Conservation (phyloP, 306 rosid genomes). For the Dryas octopetala region DNA sequence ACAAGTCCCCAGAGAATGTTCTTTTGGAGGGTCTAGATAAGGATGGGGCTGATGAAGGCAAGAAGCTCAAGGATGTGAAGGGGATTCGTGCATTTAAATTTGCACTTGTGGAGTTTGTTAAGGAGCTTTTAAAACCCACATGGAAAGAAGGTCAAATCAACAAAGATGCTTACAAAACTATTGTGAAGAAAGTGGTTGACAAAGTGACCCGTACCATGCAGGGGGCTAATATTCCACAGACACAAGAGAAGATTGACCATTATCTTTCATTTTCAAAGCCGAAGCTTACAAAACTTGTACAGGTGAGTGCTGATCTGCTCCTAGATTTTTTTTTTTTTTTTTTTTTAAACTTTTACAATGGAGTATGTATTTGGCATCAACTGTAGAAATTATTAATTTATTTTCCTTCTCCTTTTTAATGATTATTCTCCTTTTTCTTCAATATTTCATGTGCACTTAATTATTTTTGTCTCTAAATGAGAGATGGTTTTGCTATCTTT, state of each 20-base stretch:
- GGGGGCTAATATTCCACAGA: constrained; percentile 72
- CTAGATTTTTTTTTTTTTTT: neutral
- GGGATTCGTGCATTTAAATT: constrained; percentile 77
- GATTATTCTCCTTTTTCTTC: neutral
- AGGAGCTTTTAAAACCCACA: constrained; percentile 88
- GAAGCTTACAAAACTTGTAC: constrained; percentile 90
- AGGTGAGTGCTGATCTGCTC: constrained; percentile 58
- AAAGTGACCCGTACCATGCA: constrained; percentile 75
- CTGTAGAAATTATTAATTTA: neutral
- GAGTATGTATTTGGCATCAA: constrained; percentile 15
- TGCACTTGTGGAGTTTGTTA: constrained; percentile 81
- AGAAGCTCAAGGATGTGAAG: constrained; percentile 75
- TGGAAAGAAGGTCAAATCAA: constrained; percentile 90
- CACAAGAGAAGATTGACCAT: constrained; percentile 84
- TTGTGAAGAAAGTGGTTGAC: constrained; percentile 93
- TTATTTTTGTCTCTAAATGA: neutral
- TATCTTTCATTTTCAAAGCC: constrained; percentile 72
- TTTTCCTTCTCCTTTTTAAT: neutral
- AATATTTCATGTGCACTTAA: neutral
- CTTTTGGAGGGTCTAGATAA: constrained; percentile 47
- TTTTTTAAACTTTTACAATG: constrained; percentile 7
- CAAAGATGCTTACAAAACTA: constrained; percentile 84
- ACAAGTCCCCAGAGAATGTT: constrained; percentile 38
- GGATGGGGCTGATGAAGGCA: constrained; percentile 58
- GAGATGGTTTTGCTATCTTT: neutral